Base-by-base conservation (phyloP, 2,329 filamentous ascomycete genomes). In the Fusarium xyrophilum region DNA sequence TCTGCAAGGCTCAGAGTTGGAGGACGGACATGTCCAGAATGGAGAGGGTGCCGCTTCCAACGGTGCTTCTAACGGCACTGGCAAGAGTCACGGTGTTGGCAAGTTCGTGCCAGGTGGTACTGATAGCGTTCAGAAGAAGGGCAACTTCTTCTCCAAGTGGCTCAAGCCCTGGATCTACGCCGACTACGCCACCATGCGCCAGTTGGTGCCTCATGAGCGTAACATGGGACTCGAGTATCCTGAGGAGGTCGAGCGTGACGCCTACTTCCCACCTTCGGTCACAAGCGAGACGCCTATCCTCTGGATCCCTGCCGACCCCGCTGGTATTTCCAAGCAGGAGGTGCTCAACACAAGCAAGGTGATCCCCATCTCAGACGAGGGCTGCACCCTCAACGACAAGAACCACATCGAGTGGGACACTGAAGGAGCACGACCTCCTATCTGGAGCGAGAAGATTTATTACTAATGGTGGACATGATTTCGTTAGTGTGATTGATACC, bases 151-250 rank as follows among this genome's bases (percentile, higher is more conserved):
- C 60, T 74, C 78, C 62, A 86, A 84, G 70, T 92, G 88, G 82
- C 79, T 97, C 60, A 90, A 91, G 76, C 93, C 93, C 0, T 93
- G 95, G 84, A 81, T 88, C 60, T 92, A 92, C 76, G 82, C 86
- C 65, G 88, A 92, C 79, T 96, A 96, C 78, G 79, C 83, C 19
- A 84, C 88, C 6, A 84, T 96, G 74, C 91, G 92, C 52, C 84
- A 85, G 46, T 82, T 95, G 17, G 88, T 96, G 0, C 92, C 92
- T 0, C 82, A 84, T 35, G 82, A 84, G 44, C 79, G 85, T 35
- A 74, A 79, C 12, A 68, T 81, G 13, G 78, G 82, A 28, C 71
- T 82, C 1, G 80, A 85, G 32, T 94, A 96, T 76, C 77, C 86
- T 2, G 82, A 85, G 0, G 85, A 90, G 59, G 79, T 87, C 1